Conservation (phyloP, 2,329 filamentous ascomycete genomes). For the Epicoccum nigrum region DNA sequence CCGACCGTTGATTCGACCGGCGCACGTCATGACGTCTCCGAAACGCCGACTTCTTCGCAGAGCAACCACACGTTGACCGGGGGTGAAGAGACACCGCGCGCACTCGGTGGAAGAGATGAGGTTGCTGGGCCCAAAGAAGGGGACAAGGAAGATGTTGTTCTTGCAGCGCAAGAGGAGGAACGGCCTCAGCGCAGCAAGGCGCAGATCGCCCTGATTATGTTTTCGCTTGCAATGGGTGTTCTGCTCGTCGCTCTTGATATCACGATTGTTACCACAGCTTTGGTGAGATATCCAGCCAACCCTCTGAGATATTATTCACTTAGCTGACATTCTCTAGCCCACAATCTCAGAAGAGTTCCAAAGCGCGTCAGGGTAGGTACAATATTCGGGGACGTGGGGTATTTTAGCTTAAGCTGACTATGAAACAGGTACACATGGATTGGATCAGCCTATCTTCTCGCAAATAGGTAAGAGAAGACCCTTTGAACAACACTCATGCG, state of each 20-base stretch:
- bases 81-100: not conserved
- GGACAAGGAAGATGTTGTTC: conserved; percentile 10
- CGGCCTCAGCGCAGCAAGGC: conserved; percentile 44
- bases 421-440: conserved; percentile 65
- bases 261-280: conserved; percentile 67
- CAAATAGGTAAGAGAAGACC: too few species aligned
- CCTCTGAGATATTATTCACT: too few species aligned
- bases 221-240: conserved; percentile 59
- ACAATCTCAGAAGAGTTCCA: conserved; percentile 63
- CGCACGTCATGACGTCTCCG: conserved; percentile 15
- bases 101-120: conserved; percentile 2
- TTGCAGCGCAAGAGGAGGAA: conserved; percentile 26
- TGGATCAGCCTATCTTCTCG: conserved; percentile 58
- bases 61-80: conserved; percentile 24
- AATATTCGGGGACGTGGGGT: too few species aligned
- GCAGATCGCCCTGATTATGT: conserved; percentile 58
- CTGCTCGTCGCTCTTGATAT: conserved; percentile 67
- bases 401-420: too few species aligned
- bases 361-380: conserved; percentile 54
- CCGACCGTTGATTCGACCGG: conserved; percentile 1
- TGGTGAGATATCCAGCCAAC: too few species aligned
- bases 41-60: conserved; percentile 20
- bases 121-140: conserved; percentile 7
- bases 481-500: too few species aligned
- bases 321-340: too few species aligned